phyloP scores from a whole-genome alignment of 108 stramenopile genomes.

The Epithemia pelagica region DNA sequence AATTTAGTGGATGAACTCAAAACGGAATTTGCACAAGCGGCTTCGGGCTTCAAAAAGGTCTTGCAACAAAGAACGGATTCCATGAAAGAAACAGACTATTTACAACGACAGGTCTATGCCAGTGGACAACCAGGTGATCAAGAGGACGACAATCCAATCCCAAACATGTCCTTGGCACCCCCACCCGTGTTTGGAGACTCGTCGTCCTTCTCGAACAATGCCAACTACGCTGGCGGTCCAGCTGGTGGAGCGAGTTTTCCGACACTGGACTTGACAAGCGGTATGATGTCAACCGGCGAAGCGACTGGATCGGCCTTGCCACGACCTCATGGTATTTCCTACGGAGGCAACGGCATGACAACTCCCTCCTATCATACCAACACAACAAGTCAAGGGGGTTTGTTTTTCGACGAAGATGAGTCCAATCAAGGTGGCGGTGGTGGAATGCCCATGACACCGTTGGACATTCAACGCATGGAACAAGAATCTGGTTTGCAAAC shows the following conservation, averaged over 20 bases:
- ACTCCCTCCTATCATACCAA: constrained; percentile 1
- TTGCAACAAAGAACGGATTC: constrained; percentile 70
- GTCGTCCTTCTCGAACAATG: neutral
- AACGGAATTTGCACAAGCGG: constrained; percentile 74
- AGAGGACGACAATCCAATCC: constrained; percentile 32
- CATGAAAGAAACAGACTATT: constrained; percentile 67
- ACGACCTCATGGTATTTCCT: constrained; percentile 42
- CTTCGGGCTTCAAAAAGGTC: constrained; percentile 73
- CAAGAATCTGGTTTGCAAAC: constrained; percentile 51
- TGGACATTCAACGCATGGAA: constrained; percentile 87
- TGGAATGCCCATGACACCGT: constrained; percentile 55
- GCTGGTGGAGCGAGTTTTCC: constrained; percentile 36
- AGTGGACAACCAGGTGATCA: constrained; percentile 2
- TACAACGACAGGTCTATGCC: constrained; percentile 65
- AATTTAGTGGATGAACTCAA: constrained; percentile 72
- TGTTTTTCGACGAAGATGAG: neutral
- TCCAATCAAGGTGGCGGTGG: constrained; percentile 26
- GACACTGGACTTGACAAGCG: constrained; percentile 77
- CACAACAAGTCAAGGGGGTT: neutral
- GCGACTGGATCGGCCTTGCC: constrained; percentile 32
- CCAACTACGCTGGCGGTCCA: constrained; percentile 12
- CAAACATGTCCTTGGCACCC: constrained; percentile 50
- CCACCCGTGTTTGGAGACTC: constrained; percentile 53
- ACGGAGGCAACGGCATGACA: constrained; percentile 1
- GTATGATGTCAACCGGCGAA: constrained; percentile 52